Evolutionary conservation across 192 early-diverging fungal genomes (phyloP).

Genomic region (Haplosporangium gracile): DNA sequence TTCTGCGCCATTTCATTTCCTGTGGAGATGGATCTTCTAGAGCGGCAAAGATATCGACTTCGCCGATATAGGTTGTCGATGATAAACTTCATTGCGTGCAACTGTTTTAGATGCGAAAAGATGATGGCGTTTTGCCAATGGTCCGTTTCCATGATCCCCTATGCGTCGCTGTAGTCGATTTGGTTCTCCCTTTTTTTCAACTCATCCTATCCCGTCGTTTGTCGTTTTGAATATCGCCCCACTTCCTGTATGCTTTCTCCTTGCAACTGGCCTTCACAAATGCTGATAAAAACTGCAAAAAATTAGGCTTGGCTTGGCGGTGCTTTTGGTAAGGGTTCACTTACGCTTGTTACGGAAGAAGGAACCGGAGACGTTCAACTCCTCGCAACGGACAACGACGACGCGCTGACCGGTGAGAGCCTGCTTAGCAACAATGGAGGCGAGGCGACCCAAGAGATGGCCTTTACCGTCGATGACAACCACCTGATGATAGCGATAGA

Average conservation of each 20-base stretch:
- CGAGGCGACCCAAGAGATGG: slow-evolving; percentile 97
- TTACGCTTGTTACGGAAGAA: slow-evolving; percentile 99
- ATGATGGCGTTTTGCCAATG: background rate
- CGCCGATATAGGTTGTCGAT: background rate
- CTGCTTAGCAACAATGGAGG: slow-evolving; percentile 98
- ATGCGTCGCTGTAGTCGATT: background rate
- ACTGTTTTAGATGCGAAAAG: background rate
- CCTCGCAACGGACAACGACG: slow-evolving; percentile 98
- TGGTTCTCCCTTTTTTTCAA: background rate
- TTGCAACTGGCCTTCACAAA: background rate
- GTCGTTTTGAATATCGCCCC: background rate
- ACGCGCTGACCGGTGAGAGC: slow-evolving; percentile 97
- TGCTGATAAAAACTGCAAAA: background rate
- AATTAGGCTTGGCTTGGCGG: background rate
- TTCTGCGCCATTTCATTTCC: background rate
- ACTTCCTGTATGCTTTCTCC: background rate
- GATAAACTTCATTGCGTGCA: background rate
- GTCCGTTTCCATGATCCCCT: background rate
- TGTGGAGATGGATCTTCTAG: background rate
- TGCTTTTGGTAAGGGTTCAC: slow-evolving; percentile 37
- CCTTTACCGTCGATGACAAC: slow-evolving; percentile 99
- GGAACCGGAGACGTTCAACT: slow-evolving; percentile 97
- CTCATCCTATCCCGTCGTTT: background rate
- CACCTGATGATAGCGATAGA: slow-evolving; percentile 70
- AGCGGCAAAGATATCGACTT: too few relatives aligned